Conservation (phyloP, 352 stramenopile genomes). For the Phytopythium oedochilum region DNA sequence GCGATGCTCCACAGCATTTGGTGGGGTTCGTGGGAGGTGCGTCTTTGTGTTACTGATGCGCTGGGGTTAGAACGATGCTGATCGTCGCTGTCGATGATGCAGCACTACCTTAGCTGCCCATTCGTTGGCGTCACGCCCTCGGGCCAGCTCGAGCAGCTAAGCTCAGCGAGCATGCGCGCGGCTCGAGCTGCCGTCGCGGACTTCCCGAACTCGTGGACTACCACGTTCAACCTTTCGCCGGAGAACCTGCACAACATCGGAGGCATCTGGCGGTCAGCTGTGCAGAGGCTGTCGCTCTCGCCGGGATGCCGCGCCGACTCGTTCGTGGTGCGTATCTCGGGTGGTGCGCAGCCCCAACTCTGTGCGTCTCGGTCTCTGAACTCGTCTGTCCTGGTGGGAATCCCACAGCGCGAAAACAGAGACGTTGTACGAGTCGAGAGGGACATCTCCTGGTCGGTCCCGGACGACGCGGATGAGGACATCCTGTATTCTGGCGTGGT, state of each 20-base stretch:
- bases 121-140: neutral
- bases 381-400: too few species aligned
- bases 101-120: neutral
- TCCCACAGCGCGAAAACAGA: neutral
- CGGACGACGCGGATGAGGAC: neutral
- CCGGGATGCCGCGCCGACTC: neutral
- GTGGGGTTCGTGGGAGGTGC: neutral
- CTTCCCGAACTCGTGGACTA: neutral
- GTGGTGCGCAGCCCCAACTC: too few species aligned
- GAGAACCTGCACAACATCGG: neutral
- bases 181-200: neutral
- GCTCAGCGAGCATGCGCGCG: neutral
- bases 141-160: neutral
- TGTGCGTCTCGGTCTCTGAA: too few species aligned
- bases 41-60: too few species aligned
- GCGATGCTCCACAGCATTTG: neutral
- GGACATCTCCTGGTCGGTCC: neutral
- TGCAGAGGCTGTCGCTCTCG: neutral
- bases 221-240: neutral
- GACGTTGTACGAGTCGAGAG: neutral
- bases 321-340: neutral
- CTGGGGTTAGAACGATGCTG: too few species aligned
- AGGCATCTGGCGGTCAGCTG: neutral
- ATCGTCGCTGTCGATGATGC: too few species aligned
- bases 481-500: neutral